Conservation (phyloP, 2,329 filamentous ascomycete genomes). For the Fusarium keratoplasticum region DNA sequence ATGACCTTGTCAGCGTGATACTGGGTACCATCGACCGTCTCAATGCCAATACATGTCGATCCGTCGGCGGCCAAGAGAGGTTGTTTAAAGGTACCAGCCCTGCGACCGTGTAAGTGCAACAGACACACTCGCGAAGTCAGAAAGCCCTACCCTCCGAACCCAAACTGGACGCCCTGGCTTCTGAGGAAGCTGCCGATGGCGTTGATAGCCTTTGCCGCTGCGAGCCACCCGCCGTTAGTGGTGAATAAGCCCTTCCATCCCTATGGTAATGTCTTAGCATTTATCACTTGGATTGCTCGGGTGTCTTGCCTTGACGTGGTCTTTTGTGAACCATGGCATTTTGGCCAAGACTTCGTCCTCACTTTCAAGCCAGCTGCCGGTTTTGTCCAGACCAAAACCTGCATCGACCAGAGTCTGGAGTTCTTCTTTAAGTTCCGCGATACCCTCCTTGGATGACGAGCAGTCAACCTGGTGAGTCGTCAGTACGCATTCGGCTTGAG, state of each 20-base stretch:
- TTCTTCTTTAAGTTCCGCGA: background rate
- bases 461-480: background rate
- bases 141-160: slow-evolving; percentile 2
- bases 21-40: slow-evolving; percentile 1
- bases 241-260: slow-evolving; percentile 9
- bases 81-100: background rate
- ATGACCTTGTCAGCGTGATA: slow-evolving; percentile 13
- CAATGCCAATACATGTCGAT: slow-evolving; percentile 6
- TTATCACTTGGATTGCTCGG: too few species aligned
- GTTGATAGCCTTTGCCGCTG: slow-evolving; percentile 13
- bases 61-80: slow-evolving; percentile 4
- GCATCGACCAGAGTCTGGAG: background rate
- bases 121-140: background rate
- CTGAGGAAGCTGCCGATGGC: slow-evolving; percentile 5
- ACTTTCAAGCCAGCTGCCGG: background rate
- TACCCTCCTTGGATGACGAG: slow-evolving; percentile 7
- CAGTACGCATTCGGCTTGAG: background rate
- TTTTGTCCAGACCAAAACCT: background rate
- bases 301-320: slow-evolving; percentile 7
- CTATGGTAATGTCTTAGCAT: background rate
- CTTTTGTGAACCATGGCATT: slow-evolving; percentile 1
- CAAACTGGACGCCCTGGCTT: slow-evolving; percentile 9
- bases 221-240: slow-evolving; percentile 8
- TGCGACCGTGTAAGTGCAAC: background rate
- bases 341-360: slow-evolving; percentile 7